Conservation (phyloP, 179 eudicot species). For the Carnegiea gigantea region DNA sequence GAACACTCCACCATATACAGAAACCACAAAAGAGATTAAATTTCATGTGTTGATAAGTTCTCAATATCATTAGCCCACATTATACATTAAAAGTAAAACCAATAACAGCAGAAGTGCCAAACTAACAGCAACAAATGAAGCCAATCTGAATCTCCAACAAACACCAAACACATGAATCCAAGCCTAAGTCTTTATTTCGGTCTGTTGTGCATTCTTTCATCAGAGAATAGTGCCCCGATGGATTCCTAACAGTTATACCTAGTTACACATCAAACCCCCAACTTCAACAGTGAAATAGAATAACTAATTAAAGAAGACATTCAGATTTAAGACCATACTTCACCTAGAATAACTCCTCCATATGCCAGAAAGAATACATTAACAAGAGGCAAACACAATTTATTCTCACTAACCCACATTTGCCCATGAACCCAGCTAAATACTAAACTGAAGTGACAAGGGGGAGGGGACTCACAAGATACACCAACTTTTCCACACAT, state of each 20-base stretch:
- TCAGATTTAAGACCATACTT: not conserved
- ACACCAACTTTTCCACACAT: not conserved
- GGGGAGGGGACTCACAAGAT: not conserved
- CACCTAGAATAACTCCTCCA: not conserved
- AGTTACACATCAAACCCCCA: not conserved
- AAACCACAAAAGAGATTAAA: not conserved
- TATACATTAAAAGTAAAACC: not conserved
- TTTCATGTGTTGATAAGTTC: not conserved
- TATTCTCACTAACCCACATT: not conserved
- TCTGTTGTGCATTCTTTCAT: not conserved
- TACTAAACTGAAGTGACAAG: not conserved
- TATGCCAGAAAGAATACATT: not conserved
- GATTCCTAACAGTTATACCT: not conserved
- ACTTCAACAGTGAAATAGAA: not conserved
- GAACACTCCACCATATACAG: not conserved
- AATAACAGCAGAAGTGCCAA: not conserved
- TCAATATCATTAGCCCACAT: not conserved
- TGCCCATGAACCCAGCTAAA: not conserved
- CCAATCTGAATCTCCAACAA: not conserved
- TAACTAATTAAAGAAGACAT: not conserved
- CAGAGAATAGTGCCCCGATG: not conserved
- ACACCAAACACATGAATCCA: not conserved
- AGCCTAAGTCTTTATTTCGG: not conserved
- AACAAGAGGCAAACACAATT: not conserved
- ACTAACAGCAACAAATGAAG: not conserved